phyloP scores from a whole-genome alignment of 805 yeast species.

The Saturnispora diversa region DNA sequence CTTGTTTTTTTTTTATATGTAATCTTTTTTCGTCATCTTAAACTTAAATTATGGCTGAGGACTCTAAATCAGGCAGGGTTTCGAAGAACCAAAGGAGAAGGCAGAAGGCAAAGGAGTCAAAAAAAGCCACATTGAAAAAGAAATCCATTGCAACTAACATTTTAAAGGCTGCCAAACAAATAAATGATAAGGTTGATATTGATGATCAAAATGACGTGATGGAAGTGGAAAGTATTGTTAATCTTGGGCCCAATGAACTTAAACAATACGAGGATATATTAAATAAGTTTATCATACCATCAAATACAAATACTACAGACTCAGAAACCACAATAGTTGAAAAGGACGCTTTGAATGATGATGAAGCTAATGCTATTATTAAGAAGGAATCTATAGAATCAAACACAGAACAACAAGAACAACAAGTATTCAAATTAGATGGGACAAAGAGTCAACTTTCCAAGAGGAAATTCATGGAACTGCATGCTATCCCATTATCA shows the following conservation, averaged over 20 bases:
- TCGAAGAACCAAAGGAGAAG: conserved; percentile 6
- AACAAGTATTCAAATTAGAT: too few species aligned
- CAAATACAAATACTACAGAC: too few species aligned
- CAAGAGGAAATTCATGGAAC: conserved; percentile 44
- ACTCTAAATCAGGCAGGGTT: neutral
- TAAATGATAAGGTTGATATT: neutral
- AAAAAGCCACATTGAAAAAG: neutral
- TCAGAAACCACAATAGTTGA: too few species aligned
- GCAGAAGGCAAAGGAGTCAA: conserved; percentile 4
- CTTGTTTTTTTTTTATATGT: neutral
- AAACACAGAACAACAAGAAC: neutral
- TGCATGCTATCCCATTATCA: conserved; percentile 56
- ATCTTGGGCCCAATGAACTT: too few species aligned
- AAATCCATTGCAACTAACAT: too few species aligned
- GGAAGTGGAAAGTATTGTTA: too few species aligned
- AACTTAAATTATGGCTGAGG: neutral
- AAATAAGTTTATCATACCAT: conserved; percentile 21
- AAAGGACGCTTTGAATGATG: too few species aligned
- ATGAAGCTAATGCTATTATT: too few species aligned
- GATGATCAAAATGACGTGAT: conserved; percentile 2
- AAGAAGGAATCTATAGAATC: too few species aligned
- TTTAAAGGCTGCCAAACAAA: conserved; percentile 3
- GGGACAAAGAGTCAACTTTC: too few species aligned
- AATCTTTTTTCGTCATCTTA: neutral
- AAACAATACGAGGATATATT: conserved; percentile 18